Percentiles rank a stretch among this genome's conserved stretches.
Evolutionary conservation across 2,329 filamentous ascomycete genomes (phyloP).

Genomic region (Sporothrix phasma): DNA sequence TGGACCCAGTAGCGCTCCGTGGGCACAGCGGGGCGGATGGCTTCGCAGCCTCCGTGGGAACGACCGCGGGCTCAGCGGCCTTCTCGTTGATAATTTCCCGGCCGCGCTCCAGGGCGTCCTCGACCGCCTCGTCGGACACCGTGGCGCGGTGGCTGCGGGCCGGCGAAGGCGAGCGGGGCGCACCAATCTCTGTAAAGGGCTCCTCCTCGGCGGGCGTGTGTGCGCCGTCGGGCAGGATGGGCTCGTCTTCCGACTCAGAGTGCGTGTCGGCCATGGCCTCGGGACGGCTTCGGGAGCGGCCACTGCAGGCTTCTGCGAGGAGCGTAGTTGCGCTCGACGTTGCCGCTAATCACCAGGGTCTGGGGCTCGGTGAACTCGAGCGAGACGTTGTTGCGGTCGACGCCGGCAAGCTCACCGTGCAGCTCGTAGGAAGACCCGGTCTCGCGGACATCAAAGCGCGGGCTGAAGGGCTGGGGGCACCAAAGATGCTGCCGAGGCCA

Average conservation of each 20-base stretch:
- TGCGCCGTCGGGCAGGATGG: neutral
- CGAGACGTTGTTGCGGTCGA: conserved; percentile 61
- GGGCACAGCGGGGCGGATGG: neutral
- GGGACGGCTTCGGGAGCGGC: neutral
- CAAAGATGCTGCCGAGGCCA: neutral
- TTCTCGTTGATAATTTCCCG: conserved; percentile 25
- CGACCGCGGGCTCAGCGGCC: conserved; percentile 14
- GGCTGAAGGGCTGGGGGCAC: conserved; percentile 43
- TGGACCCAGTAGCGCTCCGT: conserved; percentile 52
- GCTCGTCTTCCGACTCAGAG: conserved; percentile 20
- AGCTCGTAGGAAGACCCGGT: conserved; percentile 60
- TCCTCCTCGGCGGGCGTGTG: conserved; percentile 27
- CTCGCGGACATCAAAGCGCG: conserved; percentile 72
- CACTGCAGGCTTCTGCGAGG: neutral
- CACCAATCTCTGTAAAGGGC: conserved; percentile 29
- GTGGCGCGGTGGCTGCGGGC: conserved; percentile 42
- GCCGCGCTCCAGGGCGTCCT: conserved; percentile 22
- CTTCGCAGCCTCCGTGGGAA: conserved; percentile 20
- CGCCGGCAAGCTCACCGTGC: conserved; percentile 68
- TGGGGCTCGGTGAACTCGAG: conserved; percentile 72
- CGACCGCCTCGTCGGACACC: conserved; percentile 51
- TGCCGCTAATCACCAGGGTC: conserved; percentile 62
- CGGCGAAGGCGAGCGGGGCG: conserved; percentile 23
- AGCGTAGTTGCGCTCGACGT: conserved; percentile 53
- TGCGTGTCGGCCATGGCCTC: conserved; percentile 10